phyloP scores from a whole-genome alignment of 129 eudicot genomes.

The Ambrosia artemisiifolia region DNA sequence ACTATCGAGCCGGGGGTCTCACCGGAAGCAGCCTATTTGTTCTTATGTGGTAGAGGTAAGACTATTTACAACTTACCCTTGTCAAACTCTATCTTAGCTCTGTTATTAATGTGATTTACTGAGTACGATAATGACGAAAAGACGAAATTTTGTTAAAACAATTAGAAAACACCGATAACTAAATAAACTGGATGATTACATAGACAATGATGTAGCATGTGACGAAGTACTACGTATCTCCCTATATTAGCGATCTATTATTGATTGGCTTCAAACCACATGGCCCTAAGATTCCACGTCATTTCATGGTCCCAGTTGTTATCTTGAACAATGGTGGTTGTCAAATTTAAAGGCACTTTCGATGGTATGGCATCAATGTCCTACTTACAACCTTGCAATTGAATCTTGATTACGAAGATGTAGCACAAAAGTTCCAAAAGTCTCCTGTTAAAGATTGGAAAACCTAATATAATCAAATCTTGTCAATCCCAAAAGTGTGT shows the following conservation, averaged over 20 bases:
- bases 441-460: neutral
- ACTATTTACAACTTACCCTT: too few species aligned
- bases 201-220: too few species aligned
- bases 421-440: neutral
- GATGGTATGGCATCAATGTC: conserved; percentile 33
- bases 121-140: too few species aligned
- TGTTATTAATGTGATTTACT: too few species aligned
- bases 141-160: too few species aligned
- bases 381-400: conserved; percentile 11
- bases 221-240: too few species aligned
- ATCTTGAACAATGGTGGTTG: conserved; percentile 25
- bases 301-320: conserved; percentile 24
- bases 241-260: neutral
- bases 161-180: too few species aligned
- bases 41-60: too few species aligned
- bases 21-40: too few species aligned
- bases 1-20: too few species aligned
- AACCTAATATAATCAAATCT: neutral
- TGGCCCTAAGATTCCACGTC: conserved; percentile 21
- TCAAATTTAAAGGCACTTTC: conserved; percentile 32
- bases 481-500: neutral
- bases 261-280: conserved; percentile 3
- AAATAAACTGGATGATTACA: too few species aligned
- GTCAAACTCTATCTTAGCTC: too few species aligned
- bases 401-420: conserved; percentile 6